These are phyloP conservation scores for Penicillium pulvis DNA, from an alignment of 495 filamentous ascomycete species.

Conservation along the genomic window DNA sequence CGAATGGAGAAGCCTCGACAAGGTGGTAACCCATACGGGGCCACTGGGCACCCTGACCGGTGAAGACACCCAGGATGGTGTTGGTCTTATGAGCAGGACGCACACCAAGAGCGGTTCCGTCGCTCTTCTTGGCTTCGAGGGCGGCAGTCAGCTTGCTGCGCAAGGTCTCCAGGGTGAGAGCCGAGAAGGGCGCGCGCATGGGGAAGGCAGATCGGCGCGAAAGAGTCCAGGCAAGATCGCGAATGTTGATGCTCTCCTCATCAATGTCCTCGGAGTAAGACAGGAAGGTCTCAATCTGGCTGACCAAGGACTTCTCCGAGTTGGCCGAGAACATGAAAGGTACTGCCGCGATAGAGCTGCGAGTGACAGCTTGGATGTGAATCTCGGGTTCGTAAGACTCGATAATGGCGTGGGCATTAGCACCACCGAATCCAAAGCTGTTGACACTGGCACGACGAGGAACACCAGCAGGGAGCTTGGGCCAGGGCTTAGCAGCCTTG, in stretches of 20 bases:
- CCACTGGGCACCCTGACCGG: slow-evolving; percentile 50
- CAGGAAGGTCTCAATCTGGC: neutral
- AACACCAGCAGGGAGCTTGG: slow-evolving; percentile 1
- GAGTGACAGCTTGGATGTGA: neutral
- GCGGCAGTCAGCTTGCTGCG: neutral
- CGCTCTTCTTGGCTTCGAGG: slow-evolving; percentile 9
- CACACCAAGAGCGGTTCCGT: slow-evolving; percentile 7
- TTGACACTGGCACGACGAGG: slow-evolving; percentile 37
- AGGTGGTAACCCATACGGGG: slow-evolving; percentile 38
- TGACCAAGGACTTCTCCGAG: neutral
- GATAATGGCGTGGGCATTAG: slow-evolving; percentile 4
- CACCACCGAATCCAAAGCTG: slow-evolving; percentile 3
- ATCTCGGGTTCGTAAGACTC: slow-evolving; percentile 6
- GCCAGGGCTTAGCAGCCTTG: slow-evolving; percentile 21
- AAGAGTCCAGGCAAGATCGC: slow-evolving; percentile 1
- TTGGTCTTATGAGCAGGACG: neutral
- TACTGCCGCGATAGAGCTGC: neutral
- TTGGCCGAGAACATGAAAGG: neutral
- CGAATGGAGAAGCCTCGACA: slow-evolving; percentile 12
- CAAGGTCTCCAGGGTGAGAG: neutral
- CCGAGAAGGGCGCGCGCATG: neutral
- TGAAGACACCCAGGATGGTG: slow-evolving; percentile 34
- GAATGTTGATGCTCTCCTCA: neutral
- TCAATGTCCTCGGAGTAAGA: neutral
- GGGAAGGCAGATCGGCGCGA: neutral